A percentile compares a stretch with the other conserved stretches of the same genome.
phyloP scores from a whole-genome alignment of 2,329 filamentous ascomycete species.

The Ceratocystis cubensis region DNA sequence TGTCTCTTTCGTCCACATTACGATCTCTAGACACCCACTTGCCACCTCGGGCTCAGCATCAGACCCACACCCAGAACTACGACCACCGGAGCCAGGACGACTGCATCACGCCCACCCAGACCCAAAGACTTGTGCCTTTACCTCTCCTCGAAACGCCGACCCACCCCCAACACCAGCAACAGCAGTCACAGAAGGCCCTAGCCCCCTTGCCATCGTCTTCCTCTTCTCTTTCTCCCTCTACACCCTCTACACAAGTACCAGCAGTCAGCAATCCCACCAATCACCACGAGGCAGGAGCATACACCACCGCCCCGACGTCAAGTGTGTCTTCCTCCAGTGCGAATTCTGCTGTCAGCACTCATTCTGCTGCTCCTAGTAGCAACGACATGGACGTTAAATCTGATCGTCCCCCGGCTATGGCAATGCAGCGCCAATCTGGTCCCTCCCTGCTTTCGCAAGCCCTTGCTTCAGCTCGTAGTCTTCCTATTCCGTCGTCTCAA shows the following conservation, averaged over 20 bases:
- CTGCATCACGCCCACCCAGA: background rate
- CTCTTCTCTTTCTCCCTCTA: slow-evolving; percentile 5
- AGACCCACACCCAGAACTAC: background rate
- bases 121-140: background rate
- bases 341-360: background rate
- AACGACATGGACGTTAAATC: slow-evolving; percentile 30
- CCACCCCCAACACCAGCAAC: background rate
- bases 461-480: slow-evolving; percentile 46
- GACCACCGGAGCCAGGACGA: background rate
- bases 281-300: background rate
- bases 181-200: slow-evolving; percentile 4
- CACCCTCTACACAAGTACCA: background rate
- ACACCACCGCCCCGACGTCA: background rate
- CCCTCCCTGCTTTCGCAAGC: slow-evolving; percentile 46
- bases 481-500: slow-evolving; percentile 26
- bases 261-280: slow-evolving; percentile 7
- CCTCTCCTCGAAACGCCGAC: background rate
- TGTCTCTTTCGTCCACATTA: slow-evolving; percentile 14
- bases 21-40: slow-evolving; percentile 11
- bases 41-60: background rate
- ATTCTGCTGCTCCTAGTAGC: background rate
- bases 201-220: background rate
- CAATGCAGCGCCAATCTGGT: slow-evolving; percentile 34
- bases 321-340: slow-evolving; percentile 1
- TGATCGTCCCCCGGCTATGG: slow-evolving; percentile 31